Evolutionary conservation across 495 filamentous ascomycete genomes (phyloP).

Genomic region (Penicillium lividum): DNA sequence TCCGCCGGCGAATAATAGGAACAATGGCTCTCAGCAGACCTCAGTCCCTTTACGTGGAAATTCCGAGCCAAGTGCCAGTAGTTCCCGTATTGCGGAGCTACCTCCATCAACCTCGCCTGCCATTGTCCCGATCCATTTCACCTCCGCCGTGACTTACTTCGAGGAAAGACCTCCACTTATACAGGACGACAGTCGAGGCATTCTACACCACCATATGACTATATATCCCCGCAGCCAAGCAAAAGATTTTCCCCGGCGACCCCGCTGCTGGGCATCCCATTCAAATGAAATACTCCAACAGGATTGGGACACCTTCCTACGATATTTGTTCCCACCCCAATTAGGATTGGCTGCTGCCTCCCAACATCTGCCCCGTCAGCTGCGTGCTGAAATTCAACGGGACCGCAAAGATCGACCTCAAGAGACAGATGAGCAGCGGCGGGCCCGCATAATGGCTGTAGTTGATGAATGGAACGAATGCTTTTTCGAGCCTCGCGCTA

Average conservation of each 20-base stretch:
- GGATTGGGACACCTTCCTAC: conserved; percentile 55
- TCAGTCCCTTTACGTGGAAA: conserved; percentile 24
- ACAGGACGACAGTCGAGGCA: conserved; percentile 26
- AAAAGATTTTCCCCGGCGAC: conserved; percentile 49
- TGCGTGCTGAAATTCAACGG: conserved; percentile 43
- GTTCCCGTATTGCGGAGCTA: conserved; percentile 16
- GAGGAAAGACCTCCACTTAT: conserved; percentile 37
- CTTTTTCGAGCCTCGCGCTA: conserved; percentile 49
- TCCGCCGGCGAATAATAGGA: conserved; percentile 26
- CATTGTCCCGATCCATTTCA: conserved; percentile 35
- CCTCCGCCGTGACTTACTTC: conserved; percentile 49
- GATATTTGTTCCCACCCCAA: conserved; percentile 48
- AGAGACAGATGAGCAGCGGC: conserved; percentile 46
- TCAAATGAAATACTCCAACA: conserved; percentile 43
- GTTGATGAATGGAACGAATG: conserved; percentile 55
- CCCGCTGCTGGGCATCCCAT: conserved; percentile 43
- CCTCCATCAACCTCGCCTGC: conserved; percentile 12
- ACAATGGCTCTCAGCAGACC: conserved; percentile 15
- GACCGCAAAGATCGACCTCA: conserved; percentile 46
- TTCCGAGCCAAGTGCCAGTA: conserved; percentile 21
- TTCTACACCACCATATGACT: conserved; percentile 43
- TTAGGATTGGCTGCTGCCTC: conserved; percentile 43
- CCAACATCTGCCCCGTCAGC: conserved; percentile 40
- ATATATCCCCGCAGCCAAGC: conserved; percentile 47
- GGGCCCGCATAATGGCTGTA: conserved; percentile 41